phyloP scores from a whole-genome alignment of 2,329 filamentous ascomycete species.

The Trichoderma semiorbis region DNA sequence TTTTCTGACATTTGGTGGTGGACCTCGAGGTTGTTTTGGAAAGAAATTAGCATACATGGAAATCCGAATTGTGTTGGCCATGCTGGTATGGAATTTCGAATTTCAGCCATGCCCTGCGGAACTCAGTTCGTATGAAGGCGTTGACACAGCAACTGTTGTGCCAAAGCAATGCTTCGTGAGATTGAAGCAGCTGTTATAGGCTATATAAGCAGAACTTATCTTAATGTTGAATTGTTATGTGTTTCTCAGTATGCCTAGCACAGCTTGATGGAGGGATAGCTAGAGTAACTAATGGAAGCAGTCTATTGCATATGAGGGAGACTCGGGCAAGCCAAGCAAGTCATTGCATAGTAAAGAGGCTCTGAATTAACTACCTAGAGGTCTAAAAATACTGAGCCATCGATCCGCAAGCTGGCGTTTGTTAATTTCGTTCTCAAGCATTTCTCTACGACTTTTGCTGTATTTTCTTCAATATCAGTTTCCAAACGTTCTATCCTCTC shows the following conservation, averaged over 20 bases:
- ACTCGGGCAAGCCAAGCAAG: neutral
- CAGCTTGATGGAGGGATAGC: neutral
- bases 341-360: neutral
- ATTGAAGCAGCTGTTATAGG: neutral
- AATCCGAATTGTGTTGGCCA: neutral
- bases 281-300: neutral
- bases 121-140: neutral
- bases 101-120: neutral
- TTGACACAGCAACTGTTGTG: neutral
- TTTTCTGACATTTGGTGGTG: neutral
- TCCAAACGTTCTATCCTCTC: neutral
- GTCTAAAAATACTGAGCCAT: neutral
- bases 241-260: neutral
- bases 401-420: neutral
- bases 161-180: neutral
- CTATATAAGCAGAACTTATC: no score
- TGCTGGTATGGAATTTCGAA: conserved; percentile 5
- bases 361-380: neutral
- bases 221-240: neutral
- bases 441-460: neutral
- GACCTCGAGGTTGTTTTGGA: neutral
- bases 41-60: conserved; percentile 2
- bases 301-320: neutral
- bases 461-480: neutral
- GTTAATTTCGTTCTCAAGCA: neutral